Conservation (phyloP, 2,329 filamentous ascomycete species). For the Fusarium sp. region DNA sequence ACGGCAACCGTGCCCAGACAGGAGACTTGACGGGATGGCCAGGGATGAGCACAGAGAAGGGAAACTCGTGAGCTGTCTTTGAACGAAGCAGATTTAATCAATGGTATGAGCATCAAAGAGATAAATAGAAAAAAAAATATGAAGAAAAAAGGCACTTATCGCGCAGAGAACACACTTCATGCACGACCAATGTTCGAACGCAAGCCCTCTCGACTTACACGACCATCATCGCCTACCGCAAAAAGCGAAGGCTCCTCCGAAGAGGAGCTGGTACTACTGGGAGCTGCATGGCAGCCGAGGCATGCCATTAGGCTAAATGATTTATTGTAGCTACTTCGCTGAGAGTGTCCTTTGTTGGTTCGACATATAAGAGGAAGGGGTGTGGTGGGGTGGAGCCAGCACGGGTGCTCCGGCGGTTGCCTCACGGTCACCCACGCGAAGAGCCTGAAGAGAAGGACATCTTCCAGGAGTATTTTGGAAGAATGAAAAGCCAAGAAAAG, state of each 20-base stretch:
- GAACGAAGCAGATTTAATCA: neutral
- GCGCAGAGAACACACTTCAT: neutral
- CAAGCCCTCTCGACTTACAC: neutral
- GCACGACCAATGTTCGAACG: neutral
- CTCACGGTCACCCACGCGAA: neutral
- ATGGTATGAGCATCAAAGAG: neutral
- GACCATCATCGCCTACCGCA: neutral
- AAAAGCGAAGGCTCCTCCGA: constrained; percentile 26
- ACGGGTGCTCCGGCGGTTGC: neutral
- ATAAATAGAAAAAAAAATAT: neutral
- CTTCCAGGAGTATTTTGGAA: neutral
- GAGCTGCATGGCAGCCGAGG: neutral
- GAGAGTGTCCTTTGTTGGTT: neutral
- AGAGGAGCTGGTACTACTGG: neutral
- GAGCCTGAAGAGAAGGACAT: neutral
- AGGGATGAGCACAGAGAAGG: neutral
- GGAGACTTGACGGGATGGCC: neutral
- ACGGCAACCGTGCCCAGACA: neutral
- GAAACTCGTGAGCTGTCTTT: neutral
- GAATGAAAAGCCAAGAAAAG: neutral
- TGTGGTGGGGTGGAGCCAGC: neutral
- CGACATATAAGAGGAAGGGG: neutral
- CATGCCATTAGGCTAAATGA: neutral
- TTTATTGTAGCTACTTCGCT: constrained; percentile 13
- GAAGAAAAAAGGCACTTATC: neutral